Evolutionary conservation across 768 basidiomycete genomes (phyloP), one percentile per base, ranked within the genome.

Genomic region (Daedalea quercina): DNA sequence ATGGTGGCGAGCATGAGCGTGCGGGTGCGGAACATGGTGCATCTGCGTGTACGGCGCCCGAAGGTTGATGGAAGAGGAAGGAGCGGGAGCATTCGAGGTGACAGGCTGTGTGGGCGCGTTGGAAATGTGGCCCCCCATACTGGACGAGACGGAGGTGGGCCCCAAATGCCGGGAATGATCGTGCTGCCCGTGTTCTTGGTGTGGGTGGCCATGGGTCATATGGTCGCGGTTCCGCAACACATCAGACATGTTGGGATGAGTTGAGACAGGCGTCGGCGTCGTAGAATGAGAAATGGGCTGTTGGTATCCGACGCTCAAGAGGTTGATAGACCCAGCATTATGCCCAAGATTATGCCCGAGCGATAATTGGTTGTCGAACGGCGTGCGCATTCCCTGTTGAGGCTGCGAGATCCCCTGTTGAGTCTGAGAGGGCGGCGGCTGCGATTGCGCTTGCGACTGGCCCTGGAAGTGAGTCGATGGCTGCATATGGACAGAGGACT

Each of bases 11-110:
- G 86, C 82, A 59, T 89, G 86, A 0, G 85, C 84, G 53, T 88
- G 87, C 1, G 87, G 85, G 57, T 88, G 87, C 1, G 87, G 84
- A 43, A 89, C 84, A 57, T 88, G 87, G 60, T 89, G 87, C 84
- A 90, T 85, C 62, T 79, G 83, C 22, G 74, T 63, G 63, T 83
- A 87, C 17, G 83, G 78, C n/a, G 80, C 69, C 50, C 76, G 80
- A 25, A 86, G 69, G 1, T 76, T 72, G 31, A 81, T 72, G 3
- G 76, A 47, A 47, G 44, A 54, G 3, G 59, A 56, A 13, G 57
- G 9, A 57, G 57, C 31, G 43, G 54, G 22, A 17, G 44, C 43
- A 33, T 57, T 34, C 40, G 50, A 17, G 2, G 59, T 11, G 17
- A 49, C 26, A 26, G 34, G 41, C 35, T 41, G 54, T n/a, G 41